A percentile compares a stretch with the other conserved stretches of the same genome.
phyloP scores from a whole-genome alignment of 1,284 basidiomycete species.

The Anthracocystis setariae region DNA sequence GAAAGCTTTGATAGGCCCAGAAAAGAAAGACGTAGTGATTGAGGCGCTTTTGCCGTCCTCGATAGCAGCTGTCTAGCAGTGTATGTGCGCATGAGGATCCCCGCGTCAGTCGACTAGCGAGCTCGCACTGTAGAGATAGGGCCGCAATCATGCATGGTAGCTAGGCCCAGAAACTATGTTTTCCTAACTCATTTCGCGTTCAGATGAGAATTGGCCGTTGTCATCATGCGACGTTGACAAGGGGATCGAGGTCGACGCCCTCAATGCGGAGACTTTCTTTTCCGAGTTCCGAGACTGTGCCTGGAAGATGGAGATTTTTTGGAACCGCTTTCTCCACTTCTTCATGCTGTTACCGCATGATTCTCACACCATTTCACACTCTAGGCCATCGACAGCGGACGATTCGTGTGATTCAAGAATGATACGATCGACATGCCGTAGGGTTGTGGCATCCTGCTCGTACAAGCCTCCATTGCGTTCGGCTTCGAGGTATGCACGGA shows the following conservation, averaged over 20 bases:
- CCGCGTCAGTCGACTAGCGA: too few species aligned
- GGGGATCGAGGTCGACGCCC: not conserved
- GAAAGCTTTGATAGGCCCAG: not conserved
- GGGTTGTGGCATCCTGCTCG: slow-evolving; percentile 6
- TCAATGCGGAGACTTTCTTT: not conserved
- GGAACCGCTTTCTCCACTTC: slow-evolving; percentile 17
- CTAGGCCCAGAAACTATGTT: too few species aligned
- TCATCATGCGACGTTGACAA: too few species aligned
- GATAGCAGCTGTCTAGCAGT: not conserved
- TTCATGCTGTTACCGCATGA: not conserved
- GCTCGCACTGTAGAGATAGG: too few species aligned
- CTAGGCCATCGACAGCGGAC: not conserved
- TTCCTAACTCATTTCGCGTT: too few species aligned
- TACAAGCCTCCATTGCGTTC: not conserved
- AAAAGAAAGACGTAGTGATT: not conserved
- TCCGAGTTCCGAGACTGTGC: slow-evolving; percentile 19
- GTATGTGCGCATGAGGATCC: too few species aligned
- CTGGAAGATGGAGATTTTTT: slow-evolving; percentile 17
- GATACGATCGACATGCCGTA: slow-evolving; percentile 36
- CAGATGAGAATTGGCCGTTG: too few species aligned
- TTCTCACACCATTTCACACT: not conserved
- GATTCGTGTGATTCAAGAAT: slow-evolving; percentile 6
- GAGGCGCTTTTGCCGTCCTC: not conserved
- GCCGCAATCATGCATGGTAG: too few species aligned
- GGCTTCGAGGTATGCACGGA: not conserved